phyloP scores from a whole-genome alignment of 1,139 yeast species.

The Saccharomycopsis crataegensis region DNA sequence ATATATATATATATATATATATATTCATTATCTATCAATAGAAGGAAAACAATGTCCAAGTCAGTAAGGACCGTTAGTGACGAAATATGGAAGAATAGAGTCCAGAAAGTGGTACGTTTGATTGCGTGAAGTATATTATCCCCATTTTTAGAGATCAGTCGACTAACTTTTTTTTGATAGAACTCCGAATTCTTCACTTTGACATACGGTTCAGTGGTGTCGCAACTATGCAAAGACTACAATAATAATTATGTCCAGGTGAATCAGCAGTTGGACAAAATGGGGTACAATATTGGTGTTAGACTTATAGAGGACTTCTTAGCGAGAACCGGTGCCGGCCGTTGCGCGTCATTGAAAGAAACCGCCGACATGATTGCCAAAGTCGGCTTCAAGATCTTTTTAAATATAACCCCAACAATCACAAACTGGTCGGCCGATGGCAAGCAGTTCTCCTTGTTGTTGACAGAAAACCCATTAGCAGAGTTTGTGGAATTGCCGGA shows the following conservation, averaged over 20 bases:
- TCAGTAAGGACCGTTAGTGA: conserved; percentile 60
- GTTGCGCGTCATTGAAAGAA: conserved; percentile 75
- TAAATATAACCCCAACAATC: conserved; percentile 72
- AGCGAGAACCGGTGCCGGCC: conserved; percentile 74
- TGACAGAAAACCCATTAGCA: conserved; percentile 84
- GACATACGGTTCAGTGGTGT: conserved; percentile 90
- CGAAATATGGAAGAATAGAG: conserved; percentile 85
- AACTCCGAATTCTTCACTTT: conserved; percentile 88
- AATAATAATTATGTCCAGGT: conserved; percentile 70
- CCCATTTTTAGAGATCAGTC: no score
- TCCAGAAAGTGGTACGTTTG: conserved; percentile 69
- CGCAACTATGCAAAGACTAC: conserved; percentile 85
- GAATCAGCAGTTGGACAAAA: conserved; percentile 73
- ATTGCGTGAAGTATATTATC: no score
- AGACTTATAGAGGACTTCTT: conserved; percentile 88
- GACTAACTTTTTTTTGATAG: conserved; percentile 20
- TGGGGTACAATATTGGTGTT: conserved; percentile 95
- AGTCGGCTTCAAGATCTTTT: conserved; percentile 83
- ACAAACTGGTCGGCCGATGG: conserved; percentile 74
- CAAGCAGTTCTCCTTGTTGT: conserved; percentile 62
- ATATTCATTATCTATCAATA: neutral
- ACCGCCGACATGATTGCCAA: conserved; percentile 84
- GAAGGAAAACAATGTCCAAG: conserved; percentile 38
- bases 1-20: neutral
- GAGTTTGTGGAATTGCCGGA: conserved; percentile 92